phyloP scores from a whole-genome alignment of 257 asterid species.

The Solanum arcanum region DNA sequence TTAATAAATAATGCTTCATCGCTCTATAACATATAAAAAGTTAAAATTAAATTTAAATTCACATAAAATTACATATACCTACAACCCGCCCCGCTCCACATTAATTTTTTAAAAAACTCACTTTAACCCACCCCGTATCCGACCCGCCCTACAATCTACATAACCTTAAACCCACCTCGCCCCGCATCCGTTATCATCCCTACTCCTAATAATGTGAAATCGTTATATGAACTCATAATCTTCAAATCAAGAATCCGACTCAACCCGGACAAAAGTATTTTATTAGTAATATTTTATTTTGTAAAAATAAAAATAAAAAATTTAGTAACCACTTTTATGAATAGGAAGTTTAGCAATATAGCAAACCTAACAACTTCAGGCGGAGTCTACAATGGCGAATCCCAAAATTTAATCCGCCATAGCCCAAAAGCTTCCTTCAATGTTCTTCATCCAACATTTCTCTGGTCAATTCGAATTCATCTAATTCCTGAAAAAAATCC shows the following conservation, averaged over 20 bases:
- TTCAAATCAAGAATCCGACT: background rate
- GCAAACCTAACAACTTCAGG: background rate
- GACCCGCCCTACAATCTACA: no score
- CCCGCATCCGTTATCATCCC: no score
- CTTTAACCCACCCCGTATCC: no score
- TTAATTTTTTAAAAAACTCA: rapidly evolving
- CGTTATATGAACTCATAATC: background rate
- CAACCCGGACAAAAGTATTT: background rate
- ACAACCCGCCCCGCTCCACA: no score
- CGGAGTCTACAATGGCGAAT: background rate
- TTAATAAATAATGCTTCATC: no score
- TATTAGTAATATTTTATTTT: no score
- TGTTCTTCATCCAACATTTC: background rate
- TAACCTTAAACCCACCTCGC: no score
- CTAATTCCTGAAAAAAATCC: background rate
- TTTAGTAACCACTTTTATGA: background rate
- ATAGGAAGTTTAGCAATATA: background rate
- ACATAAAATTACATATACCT: no score
- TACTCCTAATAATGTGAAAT: background rate
- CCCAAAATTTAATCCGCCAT: background rate
- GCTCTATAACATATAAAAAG: no score
- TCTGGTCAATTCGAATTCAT: background rate
- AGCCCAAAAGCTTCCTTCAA: background rate
- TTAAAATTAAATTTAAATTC: no score
- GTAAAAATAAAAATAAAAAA: background rate